Evolutionary conservation across 495 filamentous ascomycete species (phyloP).

Genomic region (Aspergillus heteromorphus): DNA sequence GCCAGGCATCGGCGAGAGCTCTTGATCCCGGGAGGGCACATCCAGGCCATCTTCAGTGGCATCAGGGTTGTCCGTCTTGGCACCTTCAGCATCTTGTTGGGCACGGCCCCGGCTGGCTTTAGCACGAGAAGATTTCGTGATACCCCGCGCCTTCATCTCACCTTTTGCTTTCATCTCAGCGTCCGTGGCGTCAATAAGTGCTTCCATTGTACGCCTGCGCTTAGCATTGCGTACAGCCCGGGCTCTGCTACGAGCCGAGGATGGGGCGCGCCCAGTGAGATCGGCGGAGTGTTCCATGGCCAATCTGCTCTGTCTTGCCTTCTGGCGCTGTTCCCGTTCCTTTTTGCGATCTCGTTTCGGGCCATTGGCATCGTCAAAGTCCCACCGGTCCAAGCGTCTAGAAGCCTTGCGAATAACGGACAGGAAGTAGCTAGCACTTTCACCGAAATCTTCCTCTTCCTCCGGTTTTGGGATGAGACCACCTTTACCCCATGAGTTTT

Average conservation of each 20-base stretch:
- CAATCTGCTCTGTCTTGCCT: constrained; percentile 17
- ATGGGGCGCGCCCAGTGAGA: constrained; percentile 8
- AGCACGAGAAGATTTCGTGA: constrained; percentile 15
- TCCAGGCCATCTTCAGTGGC: constrained; percentile 16
- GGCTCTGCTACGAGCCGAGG: constrained; percentile 18
- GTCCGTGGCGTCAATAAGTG: constrained; percentile 21
- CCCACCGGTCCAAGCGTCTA: constrained; percentile 72
- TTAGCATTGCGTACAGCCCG: constrained; percentile 26
- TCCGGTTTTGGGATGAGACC: constrained; percentile 63
- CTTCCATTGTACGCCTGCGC: constrained; percentile 32
- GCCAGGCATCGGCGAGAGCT: constrained; percentile 14
- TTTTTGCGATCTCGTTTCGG: constrained; percentile 39
- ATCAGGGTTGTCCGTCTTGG: constrained; percentile 10
- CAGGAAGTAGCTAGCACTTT: constrained; percentile 66
- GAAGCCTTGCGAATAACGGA: constrained; percentile 64
- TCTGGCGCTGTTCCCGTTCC: constrained; percentile 41
- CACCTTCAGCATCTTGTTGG: constrained; percentile 13
- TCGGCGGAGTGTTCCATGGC: constrained; percentile 11
- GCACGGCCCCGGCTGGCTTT: constrained; percentile 29
- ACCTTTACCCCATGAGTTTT: constrained; percentile 51
- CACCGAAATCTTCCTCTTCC: constrained; percentile 72
- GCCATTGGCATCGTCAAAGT: constrained; percentile 48
- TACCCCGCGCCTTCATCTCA: constrained; percentile 20
- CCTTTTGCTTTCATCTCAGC: too few relatives aligned
- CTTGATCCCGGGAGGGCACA: constrained; percentile 19